phyloP scores from a whole-genome alignment of 805 yeast genomes.

The Ogataea pignaliae region DNA sequence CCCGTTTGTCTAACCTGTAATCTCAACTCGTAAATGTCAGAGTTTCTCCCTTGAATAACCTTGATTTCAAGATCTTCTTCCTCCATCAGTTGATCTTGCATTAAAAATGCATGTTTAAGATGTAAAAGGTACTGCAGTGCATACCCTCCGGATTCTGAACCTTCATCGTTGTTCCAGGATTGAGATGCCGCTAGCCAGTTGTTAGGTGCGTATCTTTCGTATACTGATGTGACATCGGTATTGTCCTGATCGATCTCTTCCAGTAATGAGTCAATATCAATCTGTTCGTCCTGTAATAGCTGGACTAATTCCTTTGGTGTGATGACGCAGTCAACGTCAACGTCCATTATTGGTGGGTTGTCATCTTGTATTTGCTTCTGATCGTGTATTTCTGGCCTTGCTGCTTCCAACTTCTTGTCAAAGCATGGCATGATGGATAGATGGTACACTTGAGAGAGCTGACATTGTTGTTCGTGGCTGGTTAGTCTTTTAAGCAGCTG shows the following conservation, averaged over 20 bases:
- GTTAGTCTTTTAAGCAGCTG: conserved; percentile 56
- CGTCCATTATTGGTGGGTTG: conserved; percentile 14
- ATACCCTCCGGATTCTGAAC: conserved; percentile 89
- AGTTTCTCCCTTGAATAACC: conserved; percentile 61
- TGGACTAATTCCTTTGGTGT: conserved; percentile 86
- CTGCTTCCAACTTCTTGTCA: conserved; percentile 93
- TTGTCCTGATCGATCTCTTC: conserved; percentile 11
- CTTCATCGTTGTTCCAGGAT: conserved; percentile 72
- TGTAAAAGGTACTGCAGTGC: conserved; percentile 61
- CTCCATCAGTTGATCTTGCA: conserved; percentile 13
- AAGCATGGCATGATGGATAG: conserved; percentile 94
- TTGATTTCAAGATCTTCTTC: conserved; percentile 26
- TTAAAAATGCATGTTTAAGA: conserved; percentile 24
- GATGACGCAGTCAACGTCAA: conserved; percentile 89
- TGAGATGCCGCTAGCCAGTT: conserved; percentile 56
- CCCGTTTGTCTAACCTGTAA: conserved; percentile 37
- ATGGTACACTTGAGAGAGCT: conserved; percentile 53
- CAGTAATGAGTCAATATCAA: conserved; percentile 31
- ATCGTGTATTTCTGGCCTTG: conserved; percentile 56
- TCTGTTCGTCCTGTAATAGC: conserved; percentile 52
- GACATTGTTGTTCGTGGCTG: conserved; percentile 30
- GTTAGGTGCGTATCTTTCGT: conserved; percentile 42
- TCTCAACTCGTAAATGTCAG: conserved; percentile 69
- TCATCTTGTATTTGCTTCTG: conserved; percentile 21
- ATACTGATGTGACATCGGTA: conserved; percentile 12